Base-by-base conservation (phyloP, 208 protist species). In the Trypanosoma brucei region DNA sequence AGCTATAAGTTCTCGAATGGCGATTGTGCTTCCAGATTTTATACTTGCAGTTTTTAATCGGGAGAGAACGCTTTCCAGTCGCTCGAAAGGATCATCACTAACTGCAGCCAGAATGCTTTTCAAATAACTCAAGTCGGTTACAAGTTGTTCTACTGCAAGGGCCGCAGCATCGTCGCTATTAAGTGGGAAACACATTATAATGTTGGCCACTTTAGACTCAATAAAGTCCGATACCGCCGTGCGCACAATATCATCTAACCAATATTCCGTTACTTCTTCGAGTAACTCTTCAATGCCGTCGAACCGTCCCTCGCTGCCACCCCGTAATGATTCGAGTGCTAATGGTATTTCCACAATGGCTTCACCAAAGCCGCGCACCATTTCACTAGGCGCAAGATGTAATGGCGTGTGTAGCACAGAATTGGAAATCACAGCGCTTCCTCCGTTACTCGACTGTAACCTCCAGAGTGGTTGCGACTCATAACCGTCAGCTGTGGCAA, bases 301-400 rank as follows among this genome's bases (percentile, higher is more conserved):
- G 6, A 54, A 31, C 22, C 50, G 34, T 54, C 65, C 34, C 40
- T 55, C 68, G 30, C 40, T 52, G 39, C 71, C 74, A 2, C 61
- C 68, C 34, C 76, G 59, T 31, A 91, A 65, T 8, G 75, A 67
- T 39, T 94, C 88, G 11, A 94, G 56, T 31, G 75, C 74, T 13
- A 94, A 69, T 8, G 88, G 84, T 14, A 91, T 79, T 65, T 87
- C 88, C 75, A 94, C 88, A 57, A 94, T 83, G 35, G 78, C 80
- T 57, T 94, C 88, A 3, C 88, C 88, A 55, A 94, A 65, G 9
- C 78, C 68, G 1, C 88, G 79, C 52, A 94, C 76, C 9, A 79
- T 55, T 33, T 65, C 62, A 35, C 70, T 85, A 14, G 81, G 82
- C 1, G 82, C 69, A 55, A 67, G 62, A 39, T 84, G 74, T 14